Base-by-base conservation (phyloP, 2,329 filamentous ascomycete genomes). In the Aspergillus intermedius region DNA sequence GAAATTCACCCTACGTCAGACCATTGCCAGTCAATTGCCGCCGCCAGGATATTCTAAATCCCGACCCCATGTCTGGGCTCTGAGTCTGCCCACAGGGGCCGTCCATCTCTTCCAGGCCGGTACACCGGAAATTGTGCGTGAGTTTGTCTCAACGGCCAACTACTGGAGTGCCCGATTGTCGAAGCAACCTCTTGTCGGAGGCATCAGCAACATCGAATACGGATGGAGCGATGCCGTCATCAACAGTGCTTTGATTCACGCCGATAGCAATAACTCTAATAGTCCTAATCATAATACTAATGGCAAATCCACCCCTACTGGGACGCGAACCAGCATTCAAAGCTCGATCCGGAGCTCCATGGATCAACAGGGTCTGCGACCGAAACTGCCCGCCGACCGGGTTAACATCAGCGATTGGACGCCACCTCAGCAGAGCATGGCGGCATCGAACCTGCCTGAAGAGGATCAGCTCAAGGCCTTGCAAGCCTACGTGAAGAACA, bases 81-180 rank as follows among this genome's bases (percentile, higher is more conserved):
- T 98, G 45, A 95, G 88, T 54, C 75, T 98, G 42, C 91, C 93
- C 0, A 94, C 85, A 1, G 93, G 93, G 10, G 91, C 91, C 0
- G 91, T 98, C 0, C 93, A 98, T 66, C 78, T 98, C n/a, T 98
- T 98, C 78, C 91, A 97, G 63, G 93, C 93, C 44, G 93, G 93
- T 48, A 98, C 93, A 1, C 83, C 88, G 0, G 93, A 98, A 60
- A 95, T 97, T 60, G 87, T 91, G 59, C 86, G 87, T 58, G 93
- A 98, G 66, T 98, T 96, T 61, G 91, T 97, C 46, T 85, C 82
- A 15, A 94, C 91, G 1, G 89, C 88, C 60, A 98, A 98, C 70
- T 98, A 97, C 71, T 98, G 93, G 93, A 93, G 89, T 62, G 91
- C 93, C 2, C 82, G 93, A 45, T 77, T 97, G 28, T 95, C 90